Percentiles rank a stretch among this genome's conserved stretches.
Conservation (phyloP, 352 stramenopile species). For the Phytophthora nicotianae region DNA sequence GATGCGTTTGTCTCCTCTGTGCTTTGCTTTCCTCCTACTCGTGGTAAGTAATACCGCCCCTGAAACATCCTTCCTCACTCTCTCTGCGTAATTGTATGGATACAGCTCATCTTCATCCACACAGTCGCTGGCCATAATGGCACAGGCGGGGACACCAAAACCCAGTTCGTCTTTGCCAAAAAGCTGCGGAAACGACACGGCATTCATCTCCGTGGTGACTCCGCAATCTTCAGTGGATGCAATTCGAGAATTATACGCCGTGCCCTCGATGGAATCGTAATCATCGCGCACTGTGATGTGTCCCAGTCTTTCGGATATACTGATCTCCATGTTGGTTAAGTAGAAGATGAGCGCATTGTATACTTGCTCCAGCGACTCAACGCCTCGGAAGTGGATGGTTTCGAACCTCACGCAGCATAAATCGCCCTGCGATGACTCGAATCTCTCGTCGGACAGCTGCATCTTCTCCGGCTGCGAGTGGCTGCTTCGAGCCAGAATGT, state of each 20-base stretch:
- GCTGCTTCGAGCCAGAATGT: conserved; percentile 30
- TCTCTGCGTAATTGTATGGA: conserved; percentile 37
- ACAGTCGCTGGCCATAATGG: conserved; percentile 29
- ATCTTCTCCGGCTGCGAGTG: conserved; percentile 37
- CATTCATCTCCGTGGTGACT: conserved; percentile 41
- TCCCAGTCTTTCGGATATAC: conserved; percentile 40
- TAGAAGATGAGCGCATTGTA: conserved; percentile 48
- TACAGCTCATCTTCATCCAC: conserved; percentile 49
- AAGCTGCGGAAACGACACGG: conserved; percentile 34
- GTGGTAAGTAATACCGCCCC: conserved; percentile 27
- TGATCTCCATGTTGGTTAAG: conserved; percentile 51
- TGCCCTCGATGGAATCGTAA: conserved; percentile 38
- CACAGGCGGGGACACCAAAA: conserved; percentile 13
- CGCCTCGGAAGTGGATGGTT: conserved; percentile 38
- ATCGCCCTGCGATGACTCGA: conserved; percentile 26
- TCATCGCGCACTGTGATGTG: conserved; percentile 51
- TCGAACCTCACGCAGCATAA: conserved; percentile 41
- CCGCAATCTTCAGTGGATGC: conserved; percentile 25
- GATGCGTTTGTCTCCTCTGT: conserved; percentile 9
- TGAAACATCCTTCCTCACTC: conserved; percentile 41
- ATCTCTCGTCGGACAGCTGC: conserved; percentile 36
- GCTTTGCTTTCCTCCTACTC: conserved; percentile 17
- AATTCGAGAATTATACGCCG: conserved; percentile 35
- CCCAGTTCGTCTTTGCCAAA: conserved; percentile 30
- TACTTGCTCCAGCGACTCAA: conserved; percentile 38